Evolutionary conservation across 345 rosid genomes (phyloP), one percentile per base, ranked within the genome.

Genomic region (Fremontodendron californicum): DNA sequence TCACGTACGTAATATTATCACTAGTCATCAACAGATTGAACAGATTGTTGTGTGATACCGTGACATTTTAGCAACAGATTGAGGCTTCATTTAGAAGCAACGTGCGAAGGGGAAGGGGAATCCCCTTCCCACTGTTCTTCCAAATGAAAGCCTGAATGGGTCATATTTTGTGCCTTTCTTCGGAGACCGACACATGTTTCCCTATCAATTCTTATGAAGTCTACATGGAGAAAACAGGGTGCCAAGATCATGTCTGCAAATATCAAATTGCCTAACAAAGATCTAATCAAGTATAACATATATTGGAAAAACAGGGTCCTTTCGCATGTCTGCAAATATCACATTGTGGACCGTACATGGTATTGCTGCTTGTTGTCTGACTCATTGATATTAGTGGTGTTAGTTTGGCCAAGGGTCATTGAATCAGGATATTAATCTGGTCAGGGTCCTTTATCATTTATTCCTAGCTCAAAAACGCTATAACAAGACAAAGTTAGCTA

Each of bases 391-490:
- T 12, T 11, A 21, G 19, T 40, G 71, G 19, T 18, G 33, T 13
- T 2, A 12, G 52, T 67, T 67, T 10, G 12, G 72, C 40, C 43
- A 71, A 69, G n/a, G 7, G 61, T 2, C 45, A 71, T n/a, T 51
- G 62, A 71, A 65, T 65, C 29, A n/a, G 71, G 71, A 39, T 4
- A 39, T 65, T 23, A 65, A 62, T 33, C 21, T 61, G 65, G 65
- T 29, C 66, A 27, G 8, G 39, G 0, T 60, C 64, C 37, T 11
- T 13, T 2, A 18, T 9, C 71, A 65, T 19, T 35, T 29, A 19
- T 33, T 31, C 66, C 40, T 27, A 5, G 8, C 8, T 13, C 39
- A 52, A 51, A 5, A 10, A 10, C 35, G 5, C 5, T 7, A 15
- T 25, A 68, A 68, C 21, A 0, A 15, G 58, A 70, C 74, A 70